Conservation (phyloP, 345 rosid species). For the Brassica napus region DNA sequence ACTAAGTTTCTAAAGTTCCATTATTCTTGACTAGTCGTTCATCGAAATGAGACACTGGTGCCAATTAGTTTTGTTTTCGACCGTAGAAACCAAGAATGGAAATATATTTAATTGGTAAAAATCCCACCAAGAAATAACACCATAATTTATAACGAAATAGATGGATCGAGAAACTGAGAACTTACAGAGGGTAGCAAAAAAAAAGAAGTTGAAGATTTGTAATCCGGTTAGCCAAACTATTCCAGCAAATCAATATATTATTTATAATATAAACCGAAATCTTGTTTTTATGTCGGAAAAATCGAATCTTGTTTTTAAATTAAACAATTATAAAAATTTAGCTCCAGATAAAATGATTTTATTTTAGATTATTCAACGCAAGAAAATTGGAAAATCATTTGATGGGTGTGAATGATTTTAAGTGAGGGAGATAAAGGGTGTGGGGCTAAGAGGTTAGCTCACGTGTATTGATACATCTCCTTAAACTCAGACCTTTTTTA, state of each 20-base stretch:
- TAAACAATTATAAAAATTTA: slow-evolving; percentile 3
- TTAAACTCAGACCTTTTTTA: slow-evolving; percentile 44
- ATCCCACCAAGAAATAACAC: slow-evolving; percentile 4
- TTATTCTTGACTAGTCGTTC: slow-evolving; percentile 17
- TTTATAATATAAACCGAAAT: background rate
- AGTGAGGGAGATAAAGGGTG: slow-evolving; percentile 52
- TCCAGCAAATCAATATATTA: background rate
- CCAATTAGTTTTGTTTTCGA: slow-evolving; percentile 17
- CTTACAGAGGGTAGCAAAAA: background rate
- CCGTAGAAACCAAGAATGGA: slow-evolving; percentile 19
- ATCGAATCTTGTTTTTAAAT: background rate
- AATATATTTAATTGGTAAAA: slow-evolving; percentile 14
- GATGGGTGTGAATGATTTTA: slow-evolving; percentile 46
- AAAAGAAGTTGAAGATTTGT: background rate
- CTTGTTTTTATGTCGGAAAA: background rate
- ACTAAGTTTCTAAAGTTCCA: background rate
- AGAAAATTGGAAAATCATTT: slow-evolving; percentile 30
- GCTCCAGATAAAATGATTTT: background rate
- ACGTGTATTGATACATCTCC: slow-evolving; percentile 68
- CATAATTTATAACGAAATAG: background rate
- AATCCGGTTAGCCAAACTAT: background rate
- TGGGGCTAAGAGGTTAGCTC: slow-evolving; percentile 77
- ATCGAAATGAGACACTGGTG: slow-evolving; percentile 12
- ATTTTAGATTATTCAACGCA: slow-evolving; percentile 16
- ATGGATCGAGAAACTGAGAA: slow-evolving; percentile 1